phyloP scores from a whole-genome alignment of 1,284 basidiomycete species.

The Sporisorium scitamineum region DNA sequence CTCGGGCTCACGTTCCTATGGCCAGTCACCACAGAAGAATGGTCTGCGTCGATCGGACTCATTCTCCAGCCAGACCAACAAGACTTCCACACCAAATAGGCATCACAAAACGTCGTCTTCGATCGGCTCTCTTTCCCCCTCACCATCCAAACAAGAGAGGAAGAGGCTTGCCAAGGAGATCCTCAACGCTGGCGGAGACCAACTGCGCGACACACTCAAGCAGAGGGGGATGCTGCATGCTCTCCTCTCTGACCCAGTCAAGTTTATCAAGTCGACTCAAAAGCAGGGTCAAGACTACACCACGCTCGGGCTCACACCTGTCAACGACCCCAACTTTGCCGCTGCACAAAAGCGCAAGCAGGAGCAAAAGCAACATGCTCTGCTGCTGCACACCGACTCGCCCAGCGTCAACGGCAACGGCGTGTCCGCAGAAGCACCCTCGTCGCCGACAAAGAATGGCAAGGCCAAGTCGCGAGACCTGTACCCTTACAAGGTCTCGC shows the following conservation, averaged over 20 bases:
- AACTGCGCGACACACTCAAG: conserved; percentile 37
- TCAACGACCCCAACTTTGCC: conserved; percentile 46
- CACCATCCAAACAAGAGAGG: conserved; percentile 33
- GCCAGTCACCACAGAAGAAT: conserved; percentile 48
- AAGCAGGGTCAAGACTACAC: conserved; percentile 52
- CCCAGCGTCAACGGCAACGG: conserved; percentile 27
- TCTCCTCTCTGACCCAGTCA: conserved; percentile 46
- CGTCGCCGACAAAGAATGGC: conserved; percentile 26
- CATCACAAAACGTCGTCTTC: conserved; percentile 23
- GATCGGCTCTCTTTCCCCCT: conserved; percentile 15
- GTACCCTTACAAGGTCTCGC: conserved; percentile 50
- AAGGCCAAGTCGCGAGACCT: conserved; percentile 36
- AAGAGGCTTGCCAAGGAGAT: conserved; percentile 39
- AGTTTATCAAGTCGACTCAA: conserved; percentile 44
- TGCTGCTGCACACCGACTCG: conserved; percentile 40
- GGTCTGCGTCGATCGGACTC: conserved; percentile 31
- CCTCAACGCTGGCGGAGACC: conserved; percentile 25
- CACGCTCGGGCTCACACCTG: conserved; percentile 35
- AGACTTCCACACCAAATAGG: conserved; percentile 11
- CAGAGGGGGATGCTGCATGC: conserved; percentile 65
- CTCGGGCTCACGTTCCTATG: conserved; percentile 34
- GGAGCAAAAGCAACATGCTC: conserved; percentile 46
- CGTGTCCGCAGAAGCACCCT: not conserved
- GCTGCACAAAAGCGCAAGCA: conserved; percentile 40
- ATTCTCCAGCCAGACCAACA: conserved; percentile 26